Conservation (phyloP, 371 early-diverging fungal species). For the Choanephora cucurbitarum region DNA sequence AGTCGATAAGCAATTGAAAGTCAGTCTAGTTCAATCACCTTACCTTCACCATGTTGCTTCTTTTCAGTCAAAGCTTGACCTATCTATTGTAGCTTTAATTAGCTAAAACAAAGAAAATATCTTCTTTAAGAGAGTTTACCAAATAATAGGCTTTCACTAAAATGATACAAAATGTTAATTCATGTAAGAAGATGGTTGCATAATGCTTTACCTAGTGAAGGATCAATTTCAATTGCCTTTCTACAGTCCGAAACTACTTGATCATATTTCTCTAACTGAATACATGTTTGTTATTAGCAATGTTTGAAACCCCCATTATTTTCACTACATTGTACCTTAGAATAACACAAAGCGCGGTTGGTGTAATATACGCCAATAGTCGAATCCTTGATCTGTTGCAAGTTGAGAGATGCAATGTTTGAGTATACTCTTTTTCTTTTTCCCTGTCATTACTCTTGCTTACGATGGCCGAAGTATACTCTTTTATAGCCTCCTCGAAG, state of each 20-base stretch:
- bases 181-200: background rate
- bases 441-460: background rate
- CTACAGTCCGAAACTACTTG: conserved; percentile 68
- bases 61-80: conserved; percentile 62
- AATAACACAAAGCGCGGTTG: conserved; percentile 77
- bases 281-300: too few species aligned
- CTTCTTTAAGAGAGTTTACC: too few species aligned
- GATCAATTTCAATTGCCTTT: conserved; percentile 73
- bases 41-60: conserved; percentile 51
- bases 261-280: conserved; percentile 56
- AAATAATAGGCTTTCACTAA: conserved; percentile 75
- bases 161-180: background rate
- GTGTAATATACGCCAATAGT: conserved; percentile 70
- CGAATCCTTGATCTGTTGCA: conserved; percentile 63
- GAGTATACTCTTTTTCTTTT: conserved; percentile 1
- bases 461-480: conserved; percentile 79
- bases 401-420: background rate
- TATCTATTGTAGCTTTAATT: conserved; percentile 29
- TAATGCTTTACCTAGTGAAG: conserved; percentile 47
- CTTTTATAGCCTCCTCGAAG: conserved; percentile 69
- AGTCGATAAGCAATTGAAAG: background rate
- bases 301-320: too few species aligned
- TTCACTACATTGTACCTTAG: conserved; percentile 50
- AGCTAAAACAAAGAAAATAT: too few species aligned
- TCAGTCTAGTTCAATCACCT: background rate